These are phyloP conservation scores for Ulmus americana DNA, from an alignment of 331 rosid species.

Conservation along the genomic window DNA sequence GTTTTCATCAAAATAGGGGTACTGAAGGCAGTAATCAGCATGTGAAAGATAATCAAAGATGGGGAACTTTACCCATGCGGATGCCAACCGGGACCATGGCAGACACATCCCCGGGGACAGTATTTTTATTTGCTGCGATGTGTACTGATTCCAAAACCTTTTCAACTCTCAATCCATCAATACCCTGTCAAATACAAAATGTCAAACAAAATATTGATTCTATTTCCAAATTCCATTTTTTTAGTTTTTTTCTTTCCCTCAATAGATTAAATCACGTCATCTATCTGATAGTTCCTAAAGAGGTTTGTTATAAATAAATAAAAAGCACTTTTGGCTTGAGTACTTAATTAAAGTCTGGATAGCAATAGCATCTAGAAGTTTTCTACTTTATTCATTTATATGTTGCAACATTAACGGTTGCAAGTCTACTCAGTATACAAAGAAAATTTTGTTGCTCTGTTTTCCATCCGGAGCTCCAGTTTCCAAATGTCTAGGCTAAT, in stretches of 20 bases:
- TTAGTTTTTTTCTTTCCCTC: neutral
- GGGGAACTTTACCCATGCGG: constrained; percentile 63
- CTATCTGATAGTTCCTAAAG: too few species aligned
- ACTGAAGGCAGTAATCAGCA: constrained; percentile 10
- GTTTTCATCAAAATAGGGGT: constrained; percentile 13
- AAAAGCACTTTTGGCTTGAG: too few species aligned
- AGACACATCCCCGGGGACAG: constrained; percentile 92
- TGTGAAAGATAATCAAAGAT: constrained; percentile 13
- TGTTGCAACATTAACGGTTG: neutral
- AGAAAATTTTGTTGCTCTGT: too few species aligned
- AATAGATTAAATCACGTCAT: neutral
- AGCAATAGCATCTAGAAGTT: constrained; percentile 6
- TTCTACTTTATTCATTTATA: constrained; percentile 3
- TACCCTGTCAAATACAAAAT: constrained; percentile 44
- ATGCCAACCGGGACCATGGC: constrained; percentile 96
- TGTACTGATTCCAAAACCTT: constrained; percentile 79
- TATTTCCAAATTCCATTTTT: neutral
- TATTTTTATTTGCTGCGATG: constrained; percentile 86
- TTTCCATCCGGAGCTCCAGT: too few species aligned
- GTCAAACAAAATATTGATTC: constrained; percentile 7
- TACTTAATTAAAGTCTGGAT: neutral
- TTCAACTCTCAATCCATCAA: constrained; percentile 90
- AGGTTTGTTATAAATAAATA: too few species aligned
- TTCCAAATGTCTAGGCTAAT: too few species aligned
- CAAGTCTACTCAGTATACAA: too few species aligned